phyloP scores from a whole-genome alignment of 2,329 filamentous ascomycete species.

The Aspergillus persii region DNA sequence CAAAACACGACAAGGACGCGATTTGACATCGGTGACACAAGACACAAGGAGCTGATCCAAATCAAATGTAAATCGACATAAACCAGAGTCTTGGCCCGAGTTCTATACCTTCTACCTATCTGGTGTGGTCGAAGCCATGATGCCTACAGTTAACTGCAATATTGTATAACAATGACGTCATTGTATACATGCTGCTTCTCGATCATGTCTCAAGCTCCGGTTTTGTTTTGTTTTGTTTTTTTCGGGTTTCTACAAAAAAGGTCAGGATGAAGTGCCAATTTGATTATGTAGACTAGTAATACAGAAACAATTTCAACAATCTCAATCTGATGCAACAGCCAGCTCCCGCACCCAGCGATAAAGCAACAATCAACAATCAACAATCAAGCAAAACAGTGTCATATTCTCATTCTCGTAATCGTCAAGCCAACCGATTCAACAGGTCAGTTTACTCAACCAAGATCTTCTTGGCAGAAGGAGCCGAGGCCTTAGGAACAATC shows the following conservation, averaged over 20 bases:
- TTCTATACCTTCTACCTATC: too few relatives aligned
- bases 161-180: too few relatives aligned
- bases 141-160: too few relatives aligned
- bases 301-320: background rate
- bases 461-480: slow-evolving; percentile 51
- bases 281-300: background rate
- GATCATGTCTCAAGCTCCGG: too few relatives aligned
- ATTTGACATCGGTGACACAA: too few relatives aligned
- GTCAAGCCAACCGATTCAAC: background rate
- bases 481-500: slow-evolving; percentile 55
- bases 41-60: too few relatives aligned
- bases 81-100: too few relatives aligned
- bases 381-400: background rate
- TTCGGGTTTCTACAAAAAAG: background rate
- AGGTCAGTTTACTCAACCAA: slow-evolving; percentile 49
- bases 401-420: background rate
- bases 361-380: background rate
- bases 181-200: too few relatives aligned
- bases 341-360: background rate
- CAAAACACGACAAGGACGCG: too few relatives aligned
- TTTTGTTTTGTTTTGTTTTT: too few relatives aligned
- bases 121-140: too few relatives aligned
- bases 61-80: too few relatives aligned
- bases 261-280: background rate
- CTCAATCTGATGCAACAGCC: background rate